Conservation (phyloP, 2,329 filamentous ascomycete species). For the Claviceps purpurea region DNA sequence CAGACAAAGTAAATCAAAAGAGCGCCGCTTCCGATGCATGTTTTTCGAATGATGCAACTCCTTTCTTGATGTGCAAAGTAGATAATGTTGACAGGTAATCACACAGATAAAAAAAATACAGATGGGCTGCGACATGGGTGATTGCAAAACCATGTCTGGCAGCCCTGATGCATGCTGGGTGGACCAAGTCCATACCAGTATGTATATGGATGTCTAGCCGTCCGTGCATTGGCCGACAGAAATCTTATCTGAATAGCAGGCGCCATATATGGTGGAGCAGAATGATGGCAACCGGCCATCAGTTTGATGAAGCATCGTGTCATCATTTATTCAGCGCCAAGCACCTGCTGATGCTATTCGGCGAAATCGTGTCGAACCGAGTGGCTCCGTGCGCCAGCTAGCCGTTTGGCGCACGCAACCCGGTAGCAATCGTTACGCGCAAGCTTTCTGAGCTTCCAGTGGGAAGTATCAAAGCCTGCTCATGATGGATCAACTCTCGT, state of each 20-base stretch:
- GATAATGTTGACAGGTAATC: neutral
- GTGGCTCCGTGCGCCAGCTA: neutral
- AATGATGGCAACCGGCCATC: neutral
- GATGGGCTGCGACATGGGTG: neutral
- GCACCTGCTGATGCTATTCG: too few relatives aligned
- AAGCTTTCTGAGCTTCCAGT: neutral
- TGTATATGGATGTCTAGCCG: too few relatives aligned
- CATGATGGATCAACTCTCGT: neutral
- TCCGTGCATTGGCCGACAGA: too few relatives aligned
- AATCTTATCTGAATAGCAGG: too few relatives aligned
- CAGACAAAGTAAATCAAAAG: neutral
- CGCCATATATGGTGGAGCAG: too few relatives aligned
- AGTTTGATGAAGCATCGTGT: neutral
- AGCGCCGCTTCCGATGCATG: slow-evolving; percentile 2
- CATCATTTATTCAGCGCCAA: too few relatives aligned
- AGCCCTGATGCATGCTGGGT: too few relatives aligned
- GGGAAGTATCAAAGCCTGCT: neutral
- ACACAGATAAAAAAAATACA: neutral
- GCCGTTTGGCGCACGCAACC: neutral
- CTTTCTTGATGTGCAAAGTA: neutral
- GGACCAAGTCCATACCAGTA: too few relatives aligned
- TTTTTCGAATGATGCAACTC: neutral
- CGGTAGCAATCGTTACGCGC: neutral
- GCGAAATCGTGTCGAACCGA: neutral
- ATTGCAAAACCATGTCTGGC: too few relatives aligned